Evolutionary conservation across 192 early-diverging fungal species (phyloP), one percentile per base, ranked within the genome.

Genomic region (Dissophora globulifera): DNA sequence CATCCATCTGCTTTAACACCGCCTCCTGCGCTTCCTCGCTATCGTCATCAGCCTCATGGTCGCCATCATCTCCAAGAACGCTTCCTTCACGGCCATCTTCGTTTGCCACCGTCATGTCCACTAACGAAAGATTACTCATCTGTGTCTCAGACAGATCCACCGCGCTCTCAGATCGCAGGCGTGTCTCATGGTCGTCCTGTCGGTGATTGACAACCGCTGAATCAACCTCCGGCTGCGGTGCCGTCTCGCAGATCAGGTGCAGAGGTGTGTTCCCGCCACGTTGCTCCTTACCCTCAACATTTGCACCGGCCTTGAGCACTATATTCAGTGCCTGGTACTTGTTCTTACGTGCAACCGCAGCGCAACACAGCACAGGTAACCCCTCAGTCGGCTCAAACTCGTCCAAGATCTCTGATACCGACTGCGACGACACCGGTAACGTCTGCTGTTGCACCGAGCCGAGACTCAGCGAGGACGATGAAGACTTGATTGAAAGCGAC

Each of bases 271-370:
- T 76, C 1, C 72, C 72, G 25, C 63, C 58, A 42, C 72, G 72
- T 29, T 51, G 57, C 38, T 67, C 72, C 15, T 67, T 76, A 20
- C 63, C 45, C 10, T 61, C 62, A 1, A 76, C 72, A 55, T 67
- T 76, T 5, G 72, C 72, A 7, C 72, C 72, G 23, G 72, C 72
- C 38, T 50, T 66, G 11, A 67, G 33, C 0, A 76, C 72, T 58
- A 76, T 62, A 35, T 61, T 67, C 58, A 76, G 49, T 15, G 72
- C 58, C 58, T 67, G 58, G 30, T 67, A 76, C 52, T 67, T 76
- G 58, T 76, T 76, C 46, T 76, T 76, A 2, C 72, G 53, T 19
- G 72, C 72, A 15, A 76, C 72, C 0, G 72, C 63, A 13, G 63
- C 72, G 32, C 72, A 76, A 8, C 72, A 76, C n/a, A 76, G 43